Evolutionary conservation across 2,329 filamentous ascomycete genomes (phyloP).

Genomic region (Xylariaceae sp.): DNA sequence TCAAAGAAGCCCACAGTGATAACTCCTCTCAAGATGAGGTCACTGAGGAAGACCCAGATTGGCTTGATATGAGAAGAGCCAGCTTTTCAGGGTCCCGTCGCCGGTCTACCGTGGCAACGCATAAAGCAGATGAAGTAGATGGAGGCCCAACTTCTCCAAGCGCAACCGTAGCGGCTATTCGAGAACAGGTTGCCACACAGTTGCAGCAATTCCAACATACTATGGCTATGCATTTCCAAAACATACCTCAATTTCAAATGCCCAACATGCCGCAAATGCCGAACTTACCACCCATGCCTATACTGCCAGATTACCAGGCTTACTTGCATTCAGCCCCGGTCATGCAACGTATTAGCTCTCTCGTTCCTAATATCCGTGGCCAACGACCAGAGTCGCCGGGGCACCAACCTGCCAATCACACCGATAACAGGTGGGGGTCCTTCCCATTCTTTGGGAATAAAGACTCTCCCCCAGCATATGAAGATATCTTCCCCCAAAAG

Average conservation of each 20-base stretch:
- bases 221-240: slow-evolving; percentile 70
- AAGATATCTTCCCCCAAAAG: slow-evolving; percentile 73
- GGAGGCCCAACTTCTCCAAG: slow-evolving; percentile 58
- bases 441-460: slow-evolving; percentile 57
- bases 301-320: slow-evolving; percentile 74
- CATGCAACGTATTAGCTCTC: slow-evolving; percentile 73
- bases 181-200: slow-evolving; percentile 75
- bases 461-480: slow-evolving; percentile 73
- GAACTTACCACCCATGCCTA: slow-evolving; percentile 62
- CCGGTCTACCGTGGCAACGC: slow-evolving; percentile 30
- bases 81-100: slow-evolving; percentile 33
- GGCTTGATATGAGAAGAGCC: slow-evolving; percentile 46
- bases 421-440: slow-evolving; percentile 71
- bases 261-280: slow-evolving; percentile 69
- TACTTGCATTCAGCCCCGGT: slow-evolving; percentile 65
- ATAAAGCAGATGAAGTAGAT: slow-evolving; percentile 40
- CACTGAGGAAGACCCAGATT: slow-evolving; percentile 48
- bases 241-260: slow-evolving; percentile 66
- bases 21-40: slow-evolving; percentile 46
- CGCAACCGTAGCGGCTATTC: slow-evolving; percentile 71
- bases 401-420: slow-evolving; percentile 48
- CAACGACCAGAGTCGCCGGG: slow-evolving; percentile 56
- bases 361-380: slow-evolving; percentile 69
- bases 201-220: slow-evolving; percentile 78
- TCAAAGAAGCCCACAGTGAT: slow-evolving; percentile 43